phyloP scores from a whole-genome alignment of 805 yeast species.

The Starmerella etchellsii region DNA sequence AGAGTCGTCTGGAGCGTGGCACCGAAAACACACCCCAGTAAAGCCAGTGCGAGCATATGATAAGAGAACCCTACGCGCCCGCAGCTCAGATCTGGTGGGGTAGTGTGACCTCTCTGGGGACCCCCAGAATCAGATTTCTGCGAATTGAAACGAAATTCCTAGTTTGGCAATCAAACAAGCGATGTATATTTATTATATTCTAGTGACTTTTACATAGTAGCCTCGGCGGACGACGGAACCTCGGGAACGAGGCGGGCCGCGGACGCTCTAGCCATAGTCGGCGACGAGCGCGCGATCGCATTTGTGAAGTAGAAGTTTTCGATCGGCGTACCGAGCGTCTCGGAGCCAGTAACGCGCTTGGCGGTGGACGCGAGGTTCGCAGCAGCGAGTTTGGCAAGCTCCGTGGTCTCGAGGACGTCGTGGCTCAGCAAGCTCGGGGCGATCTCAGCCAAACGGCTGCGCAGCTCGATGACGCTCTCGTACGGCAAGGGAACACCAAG shows the following conservation, averaged over 20 bases:
- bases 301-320: conserved; percentile 80
- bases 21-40: conserved; percentile 1
- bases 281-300: conserved; percentile 73
- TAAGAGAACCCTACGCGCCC: not conserved
- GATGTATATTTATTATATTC: too few relatives aligned
- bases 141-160: too few relatives aligned
- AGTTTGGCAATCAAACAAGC: too few relatives aligned
- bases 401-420: conserved; percentile 59
- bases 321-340: conserved; percentile 50
- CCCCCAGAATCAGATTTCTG: too few relatives aligned
- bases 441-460: conserved; percentile 56
- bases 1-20: conserved; percentile 9
- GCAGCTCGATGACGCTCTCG: conserved; percentile 55
- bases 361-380: conserved; percentile 29
- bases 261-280: conserved; percentile 82
- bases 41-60: conserved; percentile 1
- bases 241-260: conserved; percentile 25
- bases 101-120: too few relatives aligned
- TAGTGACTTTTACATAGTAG: too few relatives aligned
- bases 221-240: too few relatives aligned
- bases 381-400: conserved; percentile 41
- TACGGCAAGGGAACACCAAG: conserved; percentile 59
- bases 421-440: conserved; percentile 73
- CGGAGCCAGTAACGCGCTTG: conserved; percentile 33
- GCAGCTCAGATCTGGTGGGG: too few relatives aligned